Base-by-base conservation (phyloP, 345 rosid species). In the Rubroshorea leprosula region DNA sequence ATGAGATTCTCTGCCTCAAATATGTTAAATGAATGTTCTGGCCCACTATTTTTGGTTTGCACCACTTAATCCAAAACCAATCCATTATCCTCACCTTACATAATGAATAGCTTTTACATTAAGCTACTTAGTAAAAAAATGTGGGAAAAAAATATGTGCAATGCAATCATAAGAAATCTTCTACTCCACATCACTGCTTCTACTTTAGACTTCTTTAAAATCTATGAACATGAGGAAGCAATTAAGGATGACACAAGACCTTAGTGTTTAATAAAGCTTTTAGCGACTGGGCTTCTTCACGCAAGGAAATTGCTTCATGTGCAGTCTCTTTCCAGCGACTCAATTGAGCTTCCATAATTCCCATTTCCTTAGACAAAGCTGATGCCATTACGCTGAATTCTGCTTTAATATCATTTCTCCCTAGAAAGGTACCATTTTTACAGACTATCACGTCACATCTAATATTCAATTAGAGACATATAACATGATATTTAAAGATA, bases 301-400 rank as follows among this genome's bases (percentile, higher is more conserved):
- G 91, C 74, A 85, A 70, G 50, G 86, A 75, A 60, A 74, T 66
- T 29, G 89, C 86, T 75, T 93, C 96, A 49, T 82, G 75, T 19
- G 99, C 94, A 54, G 79, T 80, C 66, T 78, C 82, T 80, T 86
- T 89, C 97, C 99, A 89, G 50, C 88, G 82, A 31, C 80, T 89
- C 80, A 93, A 63, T 72, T 89, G 99, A 41, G 77, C 67, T 78
- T 89, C 96, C 97, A 93, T 93, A 86, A 85, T 84, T 61, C 78
- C 83, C 91, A 93, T 78, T 78, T 89, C 99, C 70, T 83, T 93
- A 6, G 94, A 89, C 72, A 89, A 75, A 48, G 97, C 89, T 14
- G 91, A 78, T 49, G 95, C 93, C 96, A 93, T 89, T 19, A 86
- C 81, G 72, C 69, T 76, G 68, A 93, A 81, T 77, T 93, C 97